Conservation (phyloP, 73 alveolate genomes). For the Diophrys sp. region DNA sequence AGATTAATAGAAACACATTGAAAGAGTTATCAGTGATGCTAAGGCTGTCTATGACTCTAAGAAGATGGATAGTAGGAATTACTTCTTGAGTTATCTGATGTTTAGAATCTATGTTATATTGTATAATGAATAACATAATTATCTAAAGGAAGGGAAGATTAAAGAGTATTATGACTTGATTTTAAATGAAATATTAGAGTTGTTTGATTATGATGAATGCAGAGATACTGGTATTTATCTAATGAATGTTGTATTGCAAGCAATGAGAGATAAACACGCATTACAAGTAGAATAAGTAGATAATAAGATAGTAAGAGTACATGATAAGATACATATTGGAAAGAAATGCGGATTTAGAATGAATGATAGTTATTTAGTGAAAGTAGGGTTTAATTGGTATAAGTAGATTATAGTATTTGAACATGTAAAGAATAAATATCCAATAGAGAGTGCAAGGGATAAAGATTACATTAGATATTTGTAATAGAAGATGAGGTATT, state of each 20-base stretch:
- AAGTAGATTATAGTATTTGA: background rate
- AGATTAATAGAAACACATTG: background rate
- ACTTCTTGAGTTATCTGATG: background rate
- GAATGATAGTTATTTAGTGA: background rate
- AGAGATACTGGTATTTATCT: background rate
- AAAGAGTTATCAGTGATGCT: background rate
- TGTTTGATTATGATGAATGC: background rate
- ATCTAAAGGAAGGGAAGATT: too few relatives aligned
- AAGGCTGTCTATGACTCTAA: background rate
- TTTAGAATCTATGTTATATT: background rate
- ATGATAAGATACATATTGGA: background rate
- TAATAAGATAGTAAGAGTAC: background rate
- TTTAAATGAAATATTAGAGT: background rate
- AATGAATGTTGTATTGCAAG: background rate
- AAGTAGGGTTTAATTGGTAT: background rate
- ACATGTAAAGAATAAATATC: background rate
- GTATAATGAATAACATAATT: background rate
- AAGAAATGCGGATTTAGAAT: background rate
- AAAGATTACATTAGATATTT: background rate
- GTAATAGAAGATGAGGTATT: background rate
- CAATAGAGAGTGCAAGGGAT: background rate
- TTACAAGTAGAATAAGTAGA: background rate
- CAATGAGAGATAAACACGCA: background rate
- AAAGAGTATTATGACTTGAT: background rate
- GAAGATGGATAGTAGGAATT: background rate